Conservation (phyloP, 352 stramenopile genomes). For the Globisporangium mamillatum region DNA sequence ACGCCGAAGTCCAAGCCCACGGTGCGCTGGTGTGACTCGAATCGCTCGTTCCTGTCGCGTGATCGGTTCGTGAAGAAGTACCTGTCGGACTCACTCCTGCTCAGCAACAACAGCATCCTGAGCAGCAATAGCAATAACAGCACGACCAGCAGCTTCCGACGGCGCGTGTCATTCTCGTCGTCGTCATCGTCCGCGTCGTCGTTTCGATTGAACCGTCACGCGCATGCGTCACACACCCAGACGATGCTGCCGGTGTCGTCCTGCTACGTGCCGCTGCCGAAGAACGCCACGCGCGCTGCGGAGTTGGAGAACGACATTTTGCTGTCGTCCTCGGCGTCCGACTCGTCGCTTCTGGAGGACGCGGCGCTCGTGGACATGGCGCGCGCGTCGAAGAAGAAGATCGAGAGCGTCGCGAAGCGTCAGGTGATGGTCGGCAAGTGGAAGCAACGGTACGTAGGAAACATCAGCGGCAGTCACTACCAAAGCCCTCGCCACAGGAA, state of each 20-base stretch:
- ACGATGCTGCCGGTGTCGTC: neutral
- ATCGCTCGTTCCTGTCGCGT: slow-evolving; percentile 15
- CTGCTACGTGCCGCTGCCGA: slow-evolving; percentile 10
- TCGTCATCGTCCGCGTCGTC: slow-evolving; percentile 2
- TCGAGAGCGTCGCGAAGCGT: slow-evolving; percentile 42
- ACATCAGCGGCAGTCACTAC: slow-evolving; percentile 18
- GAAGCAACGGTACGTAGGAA: slow-evolving; percentile 30
- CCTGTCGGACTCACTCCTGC: slow-evolving; percentile 8
- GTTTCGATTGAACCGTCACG: neutral
- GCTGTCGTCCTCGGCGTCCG: slow-evolving; percentile 36
- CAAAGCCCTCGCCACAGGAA: neutral
- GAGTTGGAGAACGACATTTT: slow-evolving; percentile 28
- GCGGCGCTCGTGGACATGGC: slow-evolving; percentile 30
- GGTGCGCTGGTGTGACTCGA: slow-evolving; percentile 8
- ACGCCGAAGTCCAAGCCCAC: neutral
- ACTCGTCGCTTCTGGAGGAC: slow-evolving; percentile 28
- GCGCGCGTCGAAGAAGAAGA: slow-evolving; percentile 36
- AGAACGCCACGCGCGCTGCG: slow-evolving; percentile 9
- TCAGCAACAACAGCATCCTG: slow-evolving; percentile 11
- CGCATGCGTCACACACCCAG: neutral
- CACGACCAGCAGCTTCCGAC: neutral
- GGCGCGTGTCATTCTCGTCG: slow-evolving; percentile 9
- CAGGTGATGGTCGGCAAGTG: slow-evolving; percentile 48
- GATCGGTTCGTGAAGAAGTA: slow-evolving; percentile 13
- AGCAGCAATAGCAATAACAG: neutral